Base-by-base conservation (phyloP, 192 early-diverging fungal genomes). In the Linnemannia hyalina region DNA sequence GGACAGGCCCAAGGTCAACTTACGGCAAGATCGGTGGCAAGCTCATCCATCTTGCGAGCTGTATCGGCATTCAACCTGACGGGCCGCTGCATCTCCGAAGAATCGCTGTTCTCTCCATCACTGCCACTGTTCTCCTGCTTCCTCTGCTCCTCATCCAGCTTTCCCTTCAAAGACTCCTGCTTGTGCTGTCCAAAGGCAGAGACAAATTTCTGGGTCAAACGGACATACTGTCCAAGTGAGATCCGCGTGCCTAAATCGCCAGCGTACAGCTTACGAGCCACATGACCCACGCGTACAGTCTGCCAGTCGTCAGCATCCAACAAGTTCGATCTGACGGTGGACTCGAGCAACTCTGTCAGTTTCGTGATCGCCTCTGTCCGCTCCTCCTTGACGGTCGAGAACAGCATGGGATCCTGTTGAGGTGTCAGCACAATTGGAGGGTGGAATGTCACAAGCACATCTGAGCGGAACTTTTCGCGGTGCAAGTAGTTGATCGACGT, bases 381-480 rank as follows among this genome's bases (percentile, higher is more conserved):
- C 70, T 82, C 83, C 11, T 79, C 77, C 49, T 78, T 82, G 42
- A 68, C 32, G 35, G 55, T 68, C n/a, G 82, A 85, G 44, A 80
- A 80, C 36, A 89, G 80, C 29, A 74, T 77, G 0, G 80, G 8
- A 44, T 89, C 80, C 55, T 89, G 83, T 15, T 89, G 75, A 36
- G 88, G 88, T 10, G 82, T 89, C 57, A 89, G 68, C 26, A 89
- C 82, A 70, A 89, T 89, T 5, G 88, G 88, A 16, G 80, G 35
- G 70, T 89, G 82, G 74, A 89, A 89, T 38, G 82, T 82, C 10
- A 89, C 83, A n/a, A 89, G 55, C 35, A 89, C 83, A 78, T 89
- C 83, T 6, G 88, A 88, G 20, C 88, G 78, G 75, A 88, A 88
- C 60, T 88, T 88, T 80, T 88, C 88, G 22, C 88, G 88, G 41